These are phyloP conservation scores for Rosellinia necatrix DNA, from an alignment of 2,329 filamentous ascomycete species.

Conservation along the genomic window DNA sequence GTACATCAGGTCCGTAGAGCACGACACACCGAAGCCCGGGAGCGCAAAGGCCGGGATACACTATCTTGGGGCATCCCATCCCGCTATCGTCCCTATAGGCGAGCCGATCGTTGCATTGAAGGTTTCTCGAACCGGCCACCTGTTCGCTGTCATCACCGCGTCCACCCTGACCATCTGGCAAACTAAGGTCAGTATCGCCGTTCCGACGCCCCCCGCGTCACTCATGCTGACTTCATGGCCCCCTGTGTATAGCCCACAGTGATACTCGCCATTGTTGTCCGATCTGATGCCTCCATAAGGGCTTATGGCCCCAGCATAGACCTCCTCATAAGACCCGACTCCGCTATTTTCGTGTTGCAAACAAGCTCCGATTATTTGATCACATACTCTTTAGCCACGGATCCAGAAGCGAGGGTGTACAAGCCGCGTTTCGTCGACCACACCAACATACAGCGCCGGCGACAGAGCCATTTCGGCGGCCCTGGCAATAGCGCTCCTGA, in stretches of 20 bases:
- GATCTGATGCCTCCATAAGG: slow-evolving; percentile 77
- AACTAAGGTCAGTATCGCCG: slow-evolving; percentile 69
- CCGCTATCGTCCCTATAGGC: slow-evolving; percentile 50
- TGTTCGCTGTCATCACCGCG: slow-evolving; percentile 84
- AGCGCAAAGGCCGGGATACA: slow-evolving; percentile 36
- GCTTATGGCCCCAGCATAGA: slow-evolving; percentile 86
- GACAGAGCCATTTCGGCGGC: slow-evolving; percentile 65
- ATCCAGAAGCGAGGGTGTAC: slow-evolving; percentile 82
- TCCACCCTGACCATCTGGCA: slow-evolving; percentile 95
- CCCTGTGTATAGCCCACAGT: slow-evolving; percentile 73
- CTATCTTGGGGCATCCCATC: slow-evolving; percentile 35
- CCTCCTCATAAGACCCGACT: slow-evolving; percentile 86
- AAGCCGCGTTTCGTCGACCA: slow-evolving; percentile 77
- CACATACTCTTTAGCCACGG: slow-evolving; percentile 88
- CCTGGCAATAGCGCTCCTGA: slow-evolving; percentile 60
- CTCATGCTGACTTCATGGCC: slow-evolving; percentile 32
- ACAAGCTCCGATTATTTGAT: slow-evolving; percentile 87
- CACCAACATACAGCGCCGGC: slow-evolving; percentile 64
- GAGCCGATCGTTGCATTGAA: slow-evolving; percentile 76
- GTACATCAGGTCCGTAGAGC: slow-evolving; percentile 62
- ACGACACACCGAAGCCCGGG: slow-evolving; percentile 49
- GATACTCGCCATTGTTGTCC: slow-evolving; percentile 81
- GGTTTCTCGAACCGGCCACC: slow-evolving; percentile 77
- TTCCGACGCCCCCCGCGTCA: slow-evolving; percentile 26
- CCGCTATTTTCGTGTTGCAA: slow-evolving; percentile 87